These are phyloP conservation scores for Coemansia sp. DNA, from an alignment of 192 early-diverging fungal species.

Conservation along the genomic window DNA sequence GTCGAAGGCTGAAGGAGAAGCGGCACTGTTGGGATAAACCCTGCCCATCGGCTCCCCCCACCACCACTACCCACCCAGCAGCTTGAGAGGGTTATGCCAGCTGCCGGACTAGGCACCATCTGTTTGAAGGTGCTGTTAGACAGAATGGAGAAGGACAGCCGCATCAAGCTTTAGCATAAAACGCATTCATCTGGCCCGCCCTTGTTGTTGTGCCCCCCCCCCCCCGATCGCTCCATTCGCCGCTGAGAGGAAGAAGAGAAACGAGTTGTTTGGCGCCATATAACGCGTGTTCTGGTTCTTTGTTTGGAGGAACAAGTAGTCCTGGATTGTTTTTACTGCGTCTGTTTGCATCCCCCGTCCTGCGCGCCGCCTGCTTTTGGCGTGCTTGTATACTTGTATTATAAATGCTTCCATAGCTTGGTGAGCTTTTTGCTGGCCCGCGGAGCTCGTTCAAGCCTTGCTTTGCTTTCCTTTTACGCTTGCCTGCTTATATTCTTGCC, in stretches of 20 bases:
- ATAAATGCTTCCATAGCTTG: not conserved
- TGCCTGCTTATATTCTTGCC: slow-evolving; percentile 7
- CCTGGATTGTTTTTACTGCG: not conserved
- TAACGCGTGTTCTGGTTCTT: not conserved
- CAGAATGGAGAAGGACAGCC: not conserved
- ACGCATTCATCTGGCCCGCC: too few species aligned
- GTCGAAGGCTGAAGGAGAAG: too few species aligned
- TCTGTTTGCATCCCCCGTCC: not conserved
- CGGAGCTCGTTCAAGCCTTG: not conserved
- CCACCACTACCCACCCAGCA: too few species aligned
- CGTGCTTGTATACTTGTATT: slow-evolving; percentile 10
- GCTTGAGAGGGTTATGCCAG: not conserved
- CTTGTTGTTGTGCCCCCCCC: not conserved
- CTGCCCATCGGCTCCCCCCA: too few species aligned
- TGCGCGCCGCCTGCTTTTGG: not conserved
- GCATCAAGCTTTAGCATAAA: not conserved
- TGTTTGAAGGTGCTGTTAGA: too few species aligned
- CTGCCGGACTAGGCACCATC: too few species aligned
- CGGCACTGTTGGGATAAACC: not conserved
- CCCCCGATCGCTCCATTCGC: not conserved
- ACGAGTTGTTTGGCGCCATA: not conserved
- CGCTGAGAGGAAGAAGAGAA: not conserved
- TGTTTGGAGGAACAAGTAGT: not conserved
- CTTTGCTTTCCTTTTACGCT: not conserved
- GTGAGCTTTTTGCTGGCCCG: not conserved